These are phyloP conservation scores for Hemerocallis citrina DNA, from an alignment of 106 monocot genomes.

Conservation along the genomic window DNA sequence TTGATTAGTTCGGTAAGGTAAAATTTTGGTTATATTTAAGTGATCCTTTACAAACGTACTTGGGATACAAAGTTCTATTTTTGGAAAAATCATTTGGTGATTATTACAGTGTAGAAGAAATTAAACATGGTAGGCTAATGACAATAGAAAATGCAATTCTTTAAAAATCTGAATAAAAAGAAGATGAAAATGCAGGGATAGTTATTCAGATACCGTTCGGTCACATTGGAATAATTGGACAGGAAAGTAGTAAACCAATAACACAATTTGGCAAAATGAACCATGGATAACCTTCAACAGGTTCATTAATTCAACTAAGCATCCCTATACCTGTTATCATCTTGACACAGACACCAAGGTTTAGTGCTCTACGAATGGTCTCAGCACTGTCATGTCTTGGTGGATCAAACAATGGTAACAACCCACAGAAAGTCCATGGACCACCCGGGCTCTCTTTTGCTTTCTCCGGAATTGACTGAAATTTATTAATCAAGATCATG, in stretches of 20 bases:
- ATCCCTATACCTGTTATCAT: constrained; percentile 47
- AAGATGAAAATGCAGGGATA: too few relatives aligned
- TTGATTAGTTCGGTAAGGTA: background rate
- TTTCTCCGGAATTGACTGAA: constrained; percentile 51
- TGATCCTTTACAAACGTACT: too few relatives aligned
- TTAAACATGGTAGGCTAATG: too few relatives aligned
- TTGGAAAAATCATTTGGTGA: too few relatives aligned
- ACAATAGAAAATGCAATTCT: too few relatives aligned
- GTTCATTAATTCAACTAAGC: background rate
- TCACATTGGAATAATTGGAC: background rate
- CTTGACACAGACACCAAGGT: constrained; percentile 64
- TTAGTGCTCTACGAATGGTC: constrained; percentile 57
- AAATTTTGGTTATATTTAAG: too few relatives aligned
- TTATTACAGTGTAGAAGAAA: too few relatives aligned
- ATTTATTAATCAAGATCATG: background rate
- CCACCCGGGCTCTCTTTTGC: constrained; percentile 40
- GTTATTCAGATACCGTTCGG: too few relatives aligned
- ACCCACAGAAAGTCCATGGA: constrained; percentile 60
- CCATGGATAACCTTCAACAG: too few relatives aligned
- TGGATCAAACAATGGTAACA: constrained; percentile 65
- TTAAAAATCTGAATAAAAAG: too few relatives aligned
- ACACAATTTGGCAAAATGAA: background rate
- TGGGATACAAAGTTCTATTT: too few relatives aligned
- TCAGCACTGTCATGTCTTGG: constrained; percentile 76
- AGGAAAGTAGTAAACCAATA: background rate